Evolutionary conservation across 1,284 basidiomycete genomes (phyloP).

Genomic region (Trichosporon faecale): DNA sequence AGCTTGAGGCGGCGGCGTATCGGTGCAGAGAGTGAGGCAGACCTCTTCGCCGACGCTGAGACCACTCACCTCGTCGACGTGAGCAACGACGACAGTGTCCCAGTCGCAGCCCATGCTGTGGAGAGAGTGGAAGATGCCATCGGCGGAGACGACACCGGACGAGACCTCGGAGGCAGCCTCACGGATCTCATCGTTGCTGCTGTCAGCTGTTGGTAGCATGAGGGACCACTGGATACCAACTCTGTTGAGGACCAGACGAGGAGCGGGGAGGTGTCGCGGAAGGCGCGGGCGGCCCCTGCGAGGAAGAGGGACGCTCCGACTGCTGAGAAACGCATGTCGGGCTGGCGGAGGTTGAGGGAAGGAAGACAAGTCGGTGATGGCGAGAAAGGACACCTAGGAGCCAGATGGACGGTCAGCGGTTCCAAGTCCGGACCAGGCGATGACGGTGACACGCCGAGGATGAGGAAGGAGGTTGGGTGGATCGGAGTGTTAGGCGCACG

Average conservation of each 20-base stretch:
- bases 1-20: no score
- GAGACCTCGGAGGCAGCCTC: conserved; percentile 33
- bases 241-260: conserved; percentile 43
- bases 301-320: conserved; percentile 30
- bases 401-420: neutral
- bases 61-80: conserved; percentile 77
- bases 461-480: neutral
- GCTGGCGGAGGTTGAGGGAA: neutral
- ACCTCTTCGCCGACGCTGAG: no score
- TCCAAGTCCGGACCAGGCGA: neutral
- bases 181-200: conserved; percentile 31
- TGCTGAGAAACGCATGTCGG: conserved; percentile 33
- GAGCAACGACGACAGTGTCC: conserved; percentile 73
- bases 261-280: conserved; percentile 46
- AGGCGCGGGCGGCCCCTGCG: conserved; percentile 30
- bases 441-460: conserved; percentile 10
- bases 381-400: conserved; percentile 11
- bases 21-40: no score
- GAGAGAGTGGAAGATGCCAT: conserved; percentile 40
- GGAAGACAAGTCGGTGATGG: neutral
- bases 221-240: conserved; percentile 29
- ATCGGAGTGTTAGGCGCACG: neutral
- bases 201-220: neutral
- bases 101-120: conserved; percentile 45
- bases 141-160: conserved; percentile 37